Conservation (phyloP, 2,329 filamentous ascomycete species). For the Calonectria pseudoreteaudii region DNA sequence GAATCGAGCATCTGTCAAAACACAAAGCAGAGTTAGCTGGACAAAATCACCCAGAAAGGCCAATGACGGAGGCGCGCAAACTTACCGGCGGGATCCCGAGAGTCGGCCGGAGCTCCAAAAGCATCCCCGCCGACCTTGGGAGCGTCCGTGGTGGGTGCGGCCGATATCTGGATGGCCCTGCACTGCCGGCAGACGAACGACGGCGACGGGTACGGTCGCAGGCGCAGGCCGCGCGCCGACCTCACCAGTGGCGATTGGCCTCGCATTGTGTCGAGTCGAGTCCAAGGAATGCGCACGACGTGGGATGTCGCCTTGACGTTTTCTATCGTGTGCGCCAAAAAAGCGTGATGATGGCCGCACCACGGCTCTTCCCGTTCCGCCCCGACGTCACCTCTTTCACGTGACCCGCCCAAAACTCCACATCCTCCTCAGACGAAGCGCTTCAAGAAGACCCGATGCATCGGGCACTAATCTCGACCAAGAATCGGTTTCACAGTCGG, state of each 20-base stretch:
- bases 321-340: constrained; percentile 28
- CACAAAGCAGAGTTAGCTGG: constrained; percentile 27
- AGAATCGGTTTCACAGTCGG: neutral
- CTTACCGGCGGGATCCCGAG: constrained; percentile 65
- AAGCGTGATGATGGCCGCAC: constrained; percentile 33
- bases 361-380: constrained; percentile 48
- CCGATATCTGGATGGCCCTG: constrained; percentile 72
- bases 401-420: constrained; percentile 22
- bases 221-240: constrained; percentile 48
- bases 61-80: constrained; percentile 9
- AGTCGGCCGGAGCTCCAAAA: constrained; percentile 62
- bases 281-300: constrained; percentile 1
- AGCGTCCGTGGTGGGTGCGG: constrained; percentile 68
- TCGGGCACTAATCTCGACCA: neutral
- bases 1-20: constrained; percentile 86
- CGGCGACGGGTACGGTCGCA: constrained; percentile 41
- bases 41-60: neutral
- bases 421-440: neutral
- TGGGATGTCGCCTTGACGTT: constrained; percentile 12
- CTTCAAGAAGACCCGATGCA: neutral
- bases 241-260: constrained; percentile 55
- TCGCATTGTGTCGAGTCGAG: constrained; percentile 52
- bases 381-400: constrained; percentile 42
- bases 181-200: constrained; percentile 66
- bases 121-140: constrained; percentile 64